Evolutionary conservation across 2,329 filamentous ascomycete genomes (phyloP).

Genomic region (Aspergillus floridensis): DNA sequence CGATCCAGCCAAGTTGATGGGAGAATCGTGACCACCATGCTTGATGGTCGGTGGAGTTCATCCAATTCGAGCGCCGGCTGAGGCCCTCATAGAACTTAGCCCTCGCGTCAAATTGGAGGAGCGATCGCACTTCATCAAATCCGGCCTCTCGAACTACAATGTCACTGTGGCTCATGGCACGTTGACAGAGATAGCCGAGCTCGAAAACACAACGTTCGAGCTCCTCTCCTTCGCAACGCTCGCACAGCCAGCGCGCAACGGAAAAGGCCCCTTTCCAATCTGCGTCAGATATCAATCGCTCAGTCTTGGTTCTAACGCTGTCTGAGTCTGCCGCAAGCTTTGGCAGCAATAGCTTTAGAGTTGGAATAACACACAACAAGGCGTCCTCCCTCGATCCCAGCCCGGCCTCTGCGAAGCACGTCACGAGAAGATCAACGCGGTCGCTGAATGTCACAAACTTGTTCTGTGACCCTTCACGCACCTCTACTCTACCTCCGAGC

Average conservation of each 20-base stretch:
- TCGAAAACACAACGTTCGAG: conserved; percentile 26
- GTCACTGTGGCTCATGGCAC: conserved; percentile 20
- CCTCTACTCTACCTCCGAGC: conserved; percentile 17
- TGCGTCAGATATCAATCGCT: conserved; percentile 1
- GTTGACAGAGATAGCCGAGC: conserved; percentile 27
- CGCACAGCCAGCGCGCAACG: conserved; percentile 25
- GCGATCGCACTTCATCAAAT: not conserved
- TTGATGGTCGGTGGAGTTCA: not conserved
- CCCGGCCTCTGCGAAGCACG: conserved; percentile 22
- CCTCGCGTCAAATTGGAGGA: conserved; percentile 17
- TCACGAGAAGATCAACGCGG: conserved; percentile 24
- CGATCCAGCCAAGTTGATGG: conserved; percentile 26
- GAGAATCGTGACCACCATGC: conserved; percentile 21
- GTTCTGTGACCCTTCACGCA: conserved; percentile 16
- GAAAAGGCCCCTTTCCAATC: conserved; percentile 25
- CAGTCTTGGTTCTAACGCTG: conserved; percentile 10
- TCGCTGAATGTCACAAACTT: conserved; percentile 18
- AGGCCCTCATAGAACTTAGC: conserved; percentile 6
- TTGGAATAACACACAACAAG: conserved; percentile 32
- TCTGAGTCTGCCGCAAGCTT: conserved; percentile 20
- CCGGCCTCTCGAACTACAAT: conserved; percentile 12
- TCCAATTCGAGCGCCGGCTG: conserved; percentile 12
- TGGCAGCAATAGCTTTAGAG: conserved; percentile 24
- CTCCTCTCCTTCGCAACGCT: conserved; percentile 22
- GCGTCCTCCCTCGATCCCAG: conserved; percentile 33